Evolutionary conservation across 1,284 basidiomycete species (phyloP).

Genomic region (Ustilago curta): DNA sequence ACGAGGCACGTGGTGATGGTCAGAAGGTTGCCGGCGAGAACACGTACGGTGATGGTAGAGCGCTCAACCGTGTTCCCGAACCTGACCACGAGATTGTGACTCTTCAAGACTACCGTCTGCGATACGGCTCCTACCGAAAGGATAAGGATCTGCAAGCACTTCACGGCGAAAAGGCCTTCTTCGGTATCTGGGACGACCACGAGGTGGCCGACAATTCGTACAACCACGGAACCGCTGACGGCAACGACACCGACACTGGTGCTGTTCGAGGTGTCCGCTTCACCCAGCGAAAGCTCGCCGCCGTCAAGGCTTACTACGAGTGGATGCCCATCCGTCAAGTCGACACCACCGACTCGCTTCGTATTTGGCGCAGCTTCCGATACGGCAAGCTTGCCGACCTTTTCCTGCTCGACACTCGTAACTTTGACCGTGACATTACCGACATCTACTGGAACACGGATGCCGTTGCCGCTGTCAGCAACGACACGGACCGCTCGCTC

Average conservation of each 20-base stretch:
- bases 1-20: conserved; percentile 59
- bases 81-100: conserved; percentile 75
- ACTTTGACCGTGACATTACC: conserved; percentile 77
- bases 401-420: conserved; percentile 75
- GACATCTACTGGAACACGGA: conserved; percentile 76
- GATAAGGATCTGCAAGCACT: conserved; percentile 49
- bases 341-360: conserved; percentile 75
- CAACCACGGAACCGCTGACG: conserved; percentile 76
- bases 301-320: conserved; percentile 77
- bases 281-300: conserved; percentile 76
- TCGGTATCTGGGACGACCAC: conserved; percentile 73
- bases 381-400: conserved; percentile 56
- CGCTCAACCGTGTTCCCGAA: conserved; percentile 66
- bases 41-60: conserved; percentile 68
- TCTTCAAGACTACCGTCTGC: conserved; percentile 76
- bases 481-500: conserved; percentile 54
- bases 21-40: conserved; percentile 33
- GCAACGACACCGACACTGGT: conserved; percentile 75
- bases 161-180: conserved; percentile 31
- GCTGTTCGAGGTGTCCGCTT: conserved; percentile 69
- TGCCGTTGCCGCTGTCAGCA: conserved; percentile 39
- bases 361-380: conserved; percentile 76
- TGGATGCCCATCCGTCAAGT: conserved; percentile 80
- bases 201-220: conserved; percentile 77
- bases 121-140: conserved; percentile 74